Percentiles rank a stretch among this genome's conserved stretches.
Conservation (phyloP, 331 rosid genomes). For the Rhamnella rubrinervis region DNA sequence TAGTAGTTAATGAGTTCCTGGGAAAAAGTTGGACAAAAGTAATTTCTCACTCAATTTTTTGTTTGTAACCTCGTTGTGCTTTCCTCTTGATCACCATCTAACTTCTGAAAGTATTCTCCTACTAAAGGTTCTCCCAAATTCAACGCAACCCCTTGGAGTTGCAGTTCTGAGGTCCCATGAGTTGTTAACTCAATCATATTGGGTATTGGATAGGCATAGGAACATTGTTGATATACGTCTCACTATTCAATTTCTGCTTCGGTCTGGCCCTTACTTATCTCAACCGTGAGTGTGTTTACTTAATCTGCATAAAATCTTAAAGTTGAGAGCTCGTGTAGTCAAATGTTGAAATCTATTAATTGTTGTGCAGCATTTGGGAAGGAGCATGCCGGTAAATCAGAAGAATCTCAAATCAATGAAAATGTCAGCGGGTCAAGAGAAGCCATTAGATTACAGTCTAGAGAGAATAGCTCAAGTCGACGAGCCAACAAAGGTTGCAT, state of each 20-base stretch:
- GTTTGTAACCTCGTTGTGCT: background rate
- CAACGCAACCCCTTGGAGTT: conserved; percentile 46
- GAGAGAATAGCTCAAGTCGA: background rate
- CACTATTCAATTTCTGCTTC: conserved; percentile 45
- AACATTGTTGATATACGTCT: conserved; percentile 42
- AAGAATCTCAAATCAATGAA: conserved; percentile 26
- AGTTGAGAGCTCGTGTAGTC: background rate
- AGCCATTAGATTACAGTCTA: background rate
- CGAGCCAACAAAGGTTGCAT: conserved; percentile 17
- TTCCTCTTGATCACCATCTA: conserved; percentile 7
- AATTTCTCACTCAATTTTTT: background rate
- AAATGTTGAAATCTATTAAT: background rate
- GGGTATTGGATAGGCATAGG: conserved; percentile 65
- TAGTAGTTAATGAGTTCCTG: conserved; percentile 56
- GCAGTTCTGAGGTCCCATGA: conserved; percentile 50
- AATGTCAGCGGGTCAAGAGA: conserved; percentile 6
- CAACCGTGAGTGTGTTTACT: conserved; percentile 42
- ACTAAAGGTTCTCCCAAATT: conserved; percentile 41
- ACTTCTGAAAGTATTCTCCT: conserved; percentile 2
- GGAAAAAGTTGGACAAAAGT: conserved; percentile 56
- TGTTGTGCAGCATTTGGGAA: conserved; percentile 39
- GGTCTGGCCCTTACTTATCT: conserved; percentile 51
- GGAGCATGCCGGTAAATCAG: conserved; percentile 34
- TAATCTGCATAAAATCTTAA: background rate
- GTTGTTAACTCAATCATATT: conserved; percentile 42